Evolutionary conservation across 345 rosid genomes (phyloP), one percentile per base, ranked within the genome.

Genomic region (Brassica incana): DNA sequence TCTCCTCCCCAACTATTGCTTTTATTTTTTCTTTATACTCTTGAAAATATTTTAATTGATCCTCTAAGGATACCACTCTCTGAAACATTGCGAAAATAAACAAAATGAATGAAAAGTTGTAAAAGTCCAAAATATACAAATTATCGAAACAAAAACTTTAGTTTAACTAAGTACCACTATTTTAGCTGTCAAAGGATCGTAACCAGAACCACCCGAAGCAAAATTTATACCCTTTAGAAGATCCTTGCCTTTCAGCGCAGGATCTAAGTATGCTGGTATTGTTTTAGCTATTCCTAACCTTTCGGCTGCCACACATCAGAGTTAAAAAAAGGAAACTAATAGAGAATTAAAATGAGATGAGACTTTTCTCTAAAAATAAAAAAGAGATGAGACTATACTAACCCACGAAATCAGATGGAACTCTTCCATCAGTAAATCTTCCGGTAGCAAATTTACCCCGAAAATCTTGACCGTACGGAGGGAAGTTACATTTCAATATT

Each of bases 191-290:
- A 87, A 30, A 1, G 88, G 88, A 80, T 89, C 92, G 2, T 74
- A 91, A 10, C 96, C 96, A 0, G 88, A n/a, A 32, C 88, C 96
- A 1, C 88, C 85, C 0, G 93, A 86, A 36, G 92, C 96, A 62
- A 91, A 88, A 77, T 73, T 81, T 29, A 88, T 87, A 0, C 96
- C 93, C 1, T 88, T 84, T 29, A 73, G 65, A 25, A 91, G 87
- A 73, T 91, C 88, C 45, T 80, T 48, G 30, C 71, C 74, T 67
- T 58, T 64, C 35, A 89, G 29, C 2, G 75, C 33, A 18, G 85
- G 88, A 59, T 88, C 89, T 20, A 85, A 61, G 72, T 86, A 91
- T 35, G 90, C 76, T 1, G 96, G 93, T 59, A 88, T 11, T 3
- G 68, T 23, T 4, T 77, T 83, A 48, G 84, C 81, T 40, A 91